These are phyloP conservation scores for Calonectria leucothoes DNA, from an alignment of 2,329 filamentous ascomycete species.

Conservation along the genomic window DNA sequence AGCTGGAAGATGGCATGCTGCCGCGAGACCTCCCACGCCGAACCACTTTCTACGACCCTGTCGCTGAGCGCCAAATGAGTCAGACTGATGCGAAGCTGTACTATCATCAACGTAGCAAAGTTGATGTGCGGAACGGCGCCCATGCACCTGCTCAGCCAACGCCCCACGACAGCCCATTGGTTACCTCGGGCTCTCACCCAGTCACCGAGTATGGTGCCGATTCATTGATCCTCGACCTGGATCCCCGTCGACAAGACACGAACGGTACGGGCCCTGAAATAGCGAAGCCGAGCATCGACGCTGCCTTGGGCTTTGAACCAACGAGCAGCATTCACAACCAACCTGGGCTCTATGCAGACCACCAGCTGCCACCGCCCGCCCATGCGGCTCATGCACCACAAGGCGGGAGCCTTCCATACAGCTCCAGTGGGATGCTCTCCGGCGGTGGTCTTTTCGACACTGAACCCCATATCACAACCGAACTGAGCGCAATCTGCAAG, in stretches of 20 bases:
- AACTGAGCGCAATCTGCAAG: constrained; percentile 86
- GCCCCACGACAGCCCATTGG: constrained; percentile 60
- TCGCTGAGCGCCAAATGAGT: constrained; percentile 93
- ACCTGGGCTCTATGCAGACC: constrained; percentile 10
- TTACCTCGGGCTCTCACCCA: constrained; percentile 50
- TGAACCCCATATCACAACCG: constrained; percentile 84
- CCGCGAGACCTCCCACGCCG: constrained; percentile 71
- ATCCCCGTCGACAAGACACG: constrained; percentile 34
- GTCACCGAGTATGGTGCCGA: constrained; percentile 52
- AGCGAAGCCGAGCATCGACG: constrained; percentile 30
- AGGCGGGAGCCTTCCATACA: constrained; percentile 28
- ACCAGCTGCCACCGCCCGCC: constrained; percentile 20
- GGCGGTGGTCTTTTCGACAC: constrained; percentile 71
- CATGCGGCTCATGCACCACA: constrained; percentile 18
- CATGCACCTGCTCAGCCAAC: constrained; percentile 55
- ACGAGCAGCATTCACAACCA: constrained; percentile 27
- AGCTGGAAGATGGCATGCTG: constrained; percentile 67
- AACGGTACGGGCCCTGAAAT: constrained; percentile 54
- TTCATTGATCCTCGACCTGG: constrained; percentile 47
- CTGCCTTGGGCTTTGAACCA: constrained; percentile 20
- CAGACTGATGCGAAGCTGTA: constrained; percentile 96
- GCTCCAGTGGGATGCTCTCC: constrained; percentile 35
- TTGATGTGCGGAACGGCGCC: constrained; percentile 60
- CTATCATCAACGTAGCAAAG: constrained; percentile 89
- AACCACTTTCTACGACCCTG: constrained; percentile 93